Evolutionary conservation across 495 filamentous ascomycete genomes (phyloP), one percentile per base, ranked within the genome.

Genomic region (Aspergillus wentii): DNA sequence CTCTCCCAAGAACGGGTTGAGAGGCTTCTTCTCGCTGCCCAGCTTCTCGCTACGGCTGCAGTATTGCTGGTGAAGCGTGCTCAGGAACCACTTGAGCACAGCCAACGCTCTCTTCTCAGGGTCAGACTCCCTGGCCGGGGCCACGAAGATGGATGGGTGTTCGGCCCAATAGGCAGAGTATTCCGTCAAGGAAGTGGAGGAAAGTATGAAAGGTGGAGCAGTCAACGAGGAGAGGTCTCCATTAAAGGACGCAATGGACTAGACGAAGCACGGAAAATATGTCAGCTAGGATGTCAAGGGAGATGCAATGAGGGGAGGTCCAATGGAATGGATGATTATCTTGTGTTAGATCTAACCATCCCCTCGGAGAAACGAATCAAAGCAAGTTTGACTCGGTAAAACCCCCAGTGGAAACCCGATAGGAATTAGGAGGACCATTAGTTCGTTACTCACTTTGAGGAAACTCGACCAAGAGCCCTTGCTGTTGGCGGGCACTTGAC

Each of bases 81-180:
- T 91, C 40, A 98, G 73, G 68, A 98, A 98, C 92, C 92, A 98
- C 60, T 92, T 95, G 37, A 97, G 68, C 14, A 98, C 94, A 7
- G 89, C 69, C 41, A 96, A 62, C 6, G 88, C 82, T 38, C 92
- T 78, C 71, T 90, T 94, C 42, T 80, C 78, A 1, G 90, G 79
- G 52, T 95, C 84, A 14, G 75, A 37, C 61, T 96, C 92, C 32
- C 74, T 72, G 15, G 88, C 84, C 1, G 91, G 88, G 5, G 92
- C 91, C 21, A 87, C 79, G 54, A 98, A 92, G 38, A 94, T 64
- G 42, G 76, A 71, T 2, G 92, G 92, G 54, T 96, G 91, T 63
- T 97, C 91, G 27, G 83, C 82, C 94, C 92, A 98, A 72, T 96
- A 97, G 32, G 88, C 86, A 41, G 85, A 90, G 71, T 91, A 98